Conservation (phyloP, 129 eudicot genomes). For the Logfia minima region DNA sequence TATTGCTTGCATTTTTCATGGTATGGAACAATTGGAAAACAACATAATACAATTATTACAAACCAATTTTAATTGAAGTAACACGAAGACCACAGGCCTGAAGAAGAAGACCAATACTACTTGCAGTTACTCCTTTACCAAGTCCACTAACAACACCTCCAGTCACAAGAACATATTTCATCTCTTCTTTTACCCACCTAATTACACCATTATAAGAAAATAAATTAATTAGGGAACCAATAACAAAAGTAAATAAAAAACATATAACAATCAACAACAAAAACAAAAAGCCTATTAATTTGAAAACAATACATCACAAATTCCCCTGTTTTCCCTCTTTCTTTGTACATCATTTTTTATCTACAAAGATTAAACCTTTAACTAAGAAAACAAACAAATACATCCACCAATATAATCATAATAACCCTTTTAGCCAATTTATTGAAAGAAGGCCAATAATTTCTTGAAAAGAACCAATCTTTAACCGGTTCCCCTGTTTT, state of each 20-base stretch:
- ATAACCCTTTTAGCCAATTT: background rate
- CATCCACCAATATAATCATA: background rate
- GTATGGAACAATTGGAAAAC: background rate
- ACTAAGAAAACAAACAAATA: background rate
- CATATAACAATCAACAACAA: background rate
- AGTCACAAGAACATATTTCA: slow-evolving; percentile 87
- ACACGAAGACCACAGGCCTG: slow-evolving; percentile 85
- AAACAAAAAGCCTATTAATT: background rate
- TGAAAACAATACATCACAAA: background rate
- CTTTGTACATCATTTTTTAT: background rate
- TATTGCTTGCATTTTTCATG: background rate
- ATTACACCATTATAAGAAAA: background rate
- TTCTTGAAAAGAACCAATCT: background rate
- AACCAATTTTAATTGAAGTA: slow-evolving; percentile 82
- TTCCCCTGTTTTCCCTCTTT: slow-evolving; percentile 29
- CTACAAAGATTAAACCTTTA: background rate
- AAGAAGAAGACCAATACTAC: slow-evolving; percentile 90
- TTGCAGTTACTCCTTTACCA: slow-evolving; percentile 92
- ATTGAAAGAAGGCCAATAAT: background rate
- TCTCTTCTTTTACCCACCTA: slow-evolving; percentile 21
- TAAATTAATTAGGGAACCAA: slow-evolving; percentile 2
- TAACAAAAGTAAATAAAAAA: background rate
- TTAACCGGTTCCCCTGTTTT: slow-evolving; percentile 19
- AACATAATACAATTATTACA: background rate
- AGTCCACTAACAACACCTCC: slow-evolving; percentile 93